A percentile compares a stretch with the other conserved stretches of the same genome.
These are phyloP conservation scores for Dimargaris cristalligena DNA, from an alignment of 192 early-diverging fungal species.

Conservation along the genomic window DNA sequence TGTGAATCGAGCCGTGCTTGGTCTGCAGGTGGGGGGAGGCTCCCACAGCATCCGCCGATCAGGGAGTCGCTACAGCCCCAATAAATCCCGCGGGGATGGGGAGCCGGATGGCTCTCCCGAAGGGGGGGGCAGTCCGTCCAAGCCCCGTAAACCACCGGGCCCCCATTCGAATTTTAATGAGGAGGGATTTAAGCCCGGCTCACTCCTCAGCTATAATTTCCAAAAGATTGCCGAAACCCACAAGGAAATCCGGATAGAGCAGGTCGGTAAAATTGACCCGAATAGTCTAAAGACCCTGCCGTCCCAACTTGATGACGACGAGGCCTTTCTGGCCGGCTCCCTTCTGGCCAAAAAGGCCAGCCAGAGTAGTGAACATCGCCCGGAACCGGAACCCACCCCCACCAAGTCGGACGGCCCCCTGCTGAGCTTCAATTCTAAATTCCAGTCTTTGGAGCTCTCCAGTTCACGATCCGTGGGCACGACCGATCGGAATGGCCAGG, in stretches of 20 bases:
- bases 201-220: slow-evolving; percentile 11
- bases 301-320: not conserved
- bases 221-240: slow-evolving; percentile 11
- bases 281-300: not conserved
- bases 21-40: not conserved
- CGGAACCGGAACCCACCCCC: not conserved
- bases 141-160: not conserved
- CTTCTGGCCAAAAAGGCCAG: not conserved
- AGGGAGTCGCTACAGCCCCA: not conserved
- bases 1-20: not conserved
- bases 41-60: not conserved
- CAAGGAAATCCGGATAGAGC: slow-evolving; percentile 2
- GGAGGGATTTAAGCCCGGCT: slow-evolving; percentile 1
- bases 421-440: not conserved
- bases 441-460: not conserved
- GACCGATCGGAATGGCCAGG: too few relatives aligned
- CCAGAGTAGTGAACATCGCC: not conserved
- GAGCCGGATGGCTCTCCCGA: not conserved
- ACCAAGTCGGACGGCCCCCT: not conserved
- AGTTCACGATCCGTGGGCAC: not conserved
- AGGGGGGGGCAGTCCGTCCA: not conserved
- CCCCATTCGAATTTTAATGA: not conserved
- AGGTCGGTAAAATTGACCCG: not conserved
- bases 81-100: not conserved
- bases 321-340: slow-evolving; percentile 1